Conservation (phyloP, 495 filamentous ascomycete species). For the Penicillium flavigenum region DNA sequence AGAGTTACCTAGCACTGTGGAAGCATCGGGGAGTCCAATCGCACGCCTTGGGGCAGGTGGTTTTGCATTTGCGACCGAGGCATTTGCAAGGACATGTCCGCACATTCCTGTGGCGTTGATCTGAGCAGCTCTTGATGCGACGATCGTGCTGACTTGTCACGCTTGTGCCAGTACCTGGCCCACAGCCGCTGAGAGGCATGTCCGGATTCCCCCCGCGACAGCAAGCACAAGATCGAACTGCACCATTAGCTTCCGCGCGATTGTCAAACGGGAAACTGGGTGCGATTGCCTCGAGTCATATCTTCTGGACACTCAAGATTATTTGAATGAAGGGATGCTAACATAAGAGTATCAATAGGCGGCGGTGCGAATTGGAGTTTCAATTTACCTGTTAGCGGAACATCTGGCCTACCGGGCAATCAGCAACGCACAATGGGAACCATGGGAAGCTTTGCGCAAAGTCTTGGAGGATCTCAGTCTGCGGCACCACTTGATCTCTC, state of each 20-base stretch:
- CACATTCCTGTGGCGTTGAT: slow-evolving; percentile 21
- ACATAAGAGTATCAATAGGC: slow-evolving; percentile 48
- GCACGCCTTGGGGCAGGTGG: slow-evolving; percentile 22
- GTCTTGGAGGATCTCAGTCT: slow-evolving; percentile 73
- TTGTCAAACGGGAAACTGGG: slow-evolving; percentile 76
- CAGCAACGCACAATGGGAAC: slow-evolving; percentile 61
- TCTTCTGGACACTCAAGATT: slow-evolving; percentile 6
- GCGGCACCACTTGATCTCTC: slow-evolving; percentile 73
- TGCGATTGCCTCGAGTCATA: slow-evolving; percentile 40
- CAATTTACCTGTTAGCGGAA: slow-evolving; percentile 70
- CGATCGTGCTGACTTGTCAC: slow-evolving; percentile 32
- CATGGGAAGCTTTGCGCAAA: slow-evolving; percentile 77
- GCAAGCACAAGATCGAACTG: slow-evolving; percentile 61
- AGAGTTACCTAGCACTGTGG: not conserved
- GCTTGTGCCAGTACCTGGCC: slow-evolving; percentile 55
- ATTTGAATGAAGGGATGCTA: slow-evolving; percentile 23
- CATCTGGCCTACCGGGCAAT: slow-evolving; percentile 56
- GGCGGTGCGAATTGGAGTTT: slow-evolving; percentile 74
- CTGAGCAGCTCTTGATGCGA: slow-evolving; percentile 18
- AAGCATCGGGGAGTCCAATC: slow-evolving; percentile 21
- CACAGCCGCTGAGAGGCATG: slow-evolving; percentile 68
- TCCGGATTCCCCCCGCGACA: slow-evolving; percentile 68
- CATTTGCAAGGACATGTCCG: slow-evolving; percentile 23
- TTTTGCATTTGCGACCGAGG: slow-evolving; percentile 32
- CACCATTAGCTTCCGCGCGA: slow-evolving; percentile 58